These are phyloP conservation scores for Hypsizygus marmoreus DNA, from an alignment of 768 basidiomycete species.

Conservation along the genomic window DNA sequence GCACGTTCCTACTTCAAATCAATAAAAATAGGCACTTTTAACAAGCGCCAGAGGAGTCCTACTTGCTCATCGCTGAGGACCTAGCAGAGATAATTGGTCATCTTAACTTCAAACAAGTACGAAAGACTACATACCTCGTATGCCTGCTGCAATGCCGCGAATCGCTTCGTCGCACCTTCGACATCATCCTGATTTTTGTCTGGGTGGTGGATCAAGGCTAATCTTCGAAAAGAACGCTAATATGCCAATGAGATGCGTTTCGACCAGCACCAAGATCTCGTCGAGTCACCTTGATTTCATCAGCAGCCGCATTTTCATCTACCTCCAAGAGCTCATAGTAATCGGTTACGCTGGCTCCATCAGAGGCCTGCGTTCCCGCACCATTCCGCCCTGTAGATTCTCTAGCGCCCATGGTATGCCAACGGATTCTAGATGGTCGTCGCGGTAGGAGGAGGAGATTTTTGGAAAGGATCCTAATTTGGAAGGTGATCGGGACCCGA, in stretches of 20 bases:
- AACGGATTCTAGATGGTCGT: too few relatives aligned
- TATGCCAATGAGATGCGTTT: slow-evolving; percentile 5
- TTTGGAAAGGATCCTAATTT: slow-evolving; percentile 2
- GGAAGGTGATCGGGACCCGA: slow-evolving; percentile 16
- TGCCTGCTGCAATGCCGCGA: slow-evolving; percentile 89
- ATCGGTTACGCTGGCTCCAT: slow-evolving; percentile 45
- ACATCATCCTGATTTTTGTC: slow-evolving; percentile 85
- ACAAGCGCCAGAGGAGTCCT: slow-evolving; percentile 24
- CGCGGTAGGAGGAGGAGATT: too few relatives aligned
- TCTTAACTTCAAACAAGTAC: neutral
- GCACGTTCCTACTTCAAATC: slow-evolving; percentile 82
- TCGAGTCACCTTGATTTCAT: slow-evolving; percentile 79
- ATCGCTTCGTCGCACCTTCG: slow-evolving; percentile 84
- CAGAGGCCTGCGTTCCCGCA: slow-evolving; percentile 15
- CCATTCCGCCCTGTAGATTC: slow-evolving; percentile 54
- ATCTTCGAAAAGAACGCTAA: slow-evolving; percentile 79
- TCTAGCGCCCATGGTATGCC: slow-evolving; percentile 60
- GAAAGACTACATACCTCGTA: slow-evolving; percentile 71
- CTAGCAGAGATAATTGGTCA: slow-evolving; percentile 36
- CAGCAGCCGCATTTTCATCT: slow-evolving; percentile 77
- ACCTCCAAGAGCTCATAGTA: slow-evolving; percentile 86
- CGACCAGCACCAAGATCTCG: neutral
- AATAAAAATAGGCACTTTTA: slow-evolving; percentile 16
- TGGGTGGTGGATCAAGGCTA: slow-evolving; percentile 85
- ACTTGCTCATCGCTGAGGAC: slow-evolving; percentile 95